Conservation (phyloP, 331 rosid genomes). For the Erythrophleum ivorense region DNA sequence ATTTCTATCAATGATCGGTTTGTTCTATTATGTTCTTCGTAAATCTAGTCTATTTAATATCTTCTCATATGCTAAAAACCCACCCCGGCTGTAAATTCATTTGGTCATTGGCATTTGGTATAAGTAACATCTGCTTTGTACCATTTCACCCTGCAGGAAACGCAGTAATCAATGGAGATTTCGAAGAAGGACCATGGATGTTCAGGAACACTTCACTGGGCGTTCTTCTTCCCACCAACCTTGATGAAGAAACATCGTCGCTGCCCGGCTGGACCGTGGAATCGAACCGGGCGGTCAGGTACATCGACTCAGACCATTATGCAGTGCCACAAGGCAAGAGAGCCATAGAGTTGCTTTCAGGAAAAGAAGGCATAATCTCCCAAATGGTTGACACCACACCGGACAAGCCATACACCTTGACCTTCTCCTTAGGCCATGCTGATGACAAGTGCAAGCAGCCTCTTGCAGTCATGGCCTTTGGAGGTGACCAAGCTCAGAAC, state of each 20-base stretch:
- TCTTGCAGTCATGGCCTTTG: constrained; percentile 92
- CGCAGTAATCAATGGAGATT: constrained; percentile 84
- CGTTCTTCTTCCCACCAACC: constrained; percentile 88
- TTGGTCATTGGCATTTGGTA: background rate
- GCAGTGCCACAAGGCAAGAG: constrained; percentile 80
- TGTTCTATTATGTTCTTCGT: background rate
- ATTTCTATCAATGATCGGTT: too few species aligned
- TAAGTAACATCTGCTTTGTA: background rate
- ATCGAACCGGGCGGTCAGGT: constrained; percentile 85
- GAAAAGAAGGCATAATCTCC: constrained; percentile 96
- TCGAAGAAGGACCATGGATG: constrained; percentile 98
- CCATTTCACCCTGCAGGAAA: constrained; percentile 56
- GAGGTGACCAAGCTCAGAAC: constrained; percentile 88
- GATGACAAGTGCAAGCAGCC: constrained; percentile 91
- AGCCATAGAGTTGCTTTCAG: constrained; percentile 84
- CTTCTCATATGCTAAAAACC: background rate
- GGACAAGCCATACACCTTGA: constrained; percentile 63
- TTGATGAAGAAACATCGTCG: constrained; percentile 82
- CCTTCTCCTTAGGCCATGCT: constrained; percentile 83
- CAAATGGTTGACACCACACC: constrained; percentile 91
- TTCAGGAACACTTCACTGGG: constrained; percentile 80
- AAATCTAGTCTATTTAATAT: background rate
- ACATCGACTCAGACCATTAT: constrained; percentile 81
- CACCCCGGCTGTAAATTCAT: background rate
- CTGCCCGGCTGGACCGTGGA: constrained; percentile 93